Evolutionary conservation across 2,329 filamentous ascomycete species (phyloP).

Genomic region (Ophiostoma angusticollis): DNA sequence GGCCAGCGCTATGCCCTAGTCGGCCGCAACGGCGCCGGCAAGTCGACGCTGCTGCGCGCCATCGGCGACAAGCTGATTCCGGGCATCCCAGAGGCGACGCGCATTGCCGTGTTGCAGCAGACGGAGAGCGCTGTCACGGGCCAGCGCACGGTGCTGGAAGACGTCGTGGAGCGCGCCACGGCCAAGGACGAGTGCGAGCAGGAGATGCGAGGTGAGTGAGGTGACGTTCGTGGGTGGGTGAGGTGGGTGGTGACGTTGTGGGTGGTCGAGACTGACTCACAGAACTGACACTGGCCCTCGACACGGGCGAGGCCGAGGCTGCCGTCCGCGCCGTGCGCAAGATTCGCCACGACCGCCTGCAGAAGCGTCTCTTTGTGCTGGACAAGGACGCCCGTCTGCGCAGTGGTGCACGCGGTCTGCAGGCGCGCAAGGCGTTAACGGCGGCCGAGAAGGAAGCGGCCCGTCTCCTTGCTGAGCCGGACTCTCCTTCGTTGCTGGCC

Average conservation of each 20-base stretch:
- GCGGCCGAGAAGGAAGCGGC: constrained; percentile 54
- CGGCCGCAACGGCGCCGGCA: constrained; percentile 71
- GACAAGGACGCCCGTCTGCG: constrained; percentile 62
- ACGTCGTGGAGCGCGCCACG: constrained; percentile 52
- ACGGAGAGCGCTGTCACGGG: constrained; percentile 32
- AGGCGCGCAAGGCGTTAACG: constrained; percentile 62
- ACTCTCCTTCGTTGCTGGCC: no score
- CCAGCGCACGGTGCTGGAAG: constrained; percentile 43
- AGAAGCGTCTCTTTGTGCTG: constrained; percentile 51
- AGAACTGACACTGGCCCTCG: no score
- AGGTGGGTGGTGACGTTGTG: no score
- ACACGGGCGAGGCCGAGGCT: constrained; percentile 27
- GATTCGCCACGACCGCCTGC: constrained; percentile 48
- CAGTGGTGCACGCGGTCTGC: constrained; percentile 61
- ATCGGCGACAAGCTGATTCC: constrained; percentile 69
- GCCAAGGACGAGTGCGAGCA: constrained; percentile 43
- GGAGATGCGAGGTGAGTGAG: constrained; percentile 34
- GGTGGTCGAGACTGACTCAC: no score
- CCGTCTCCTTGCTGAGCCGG: no score
- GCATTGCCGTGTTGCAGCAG: constrained; percentile 58
- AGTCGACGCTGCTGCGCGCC: constrained; percentile 65
- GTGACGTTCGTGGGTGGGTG: no score
- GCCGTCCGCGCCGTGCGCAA: constrained; percentile 48
- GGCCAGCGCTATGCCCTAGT: constrained; percentile 65
- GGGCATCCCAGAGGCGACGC: constrained; percentile 53